phyloP scores from a whole-genome alignment of 495 filamentous ascomycete genomes.

The Trichoderma virens region DNA sequence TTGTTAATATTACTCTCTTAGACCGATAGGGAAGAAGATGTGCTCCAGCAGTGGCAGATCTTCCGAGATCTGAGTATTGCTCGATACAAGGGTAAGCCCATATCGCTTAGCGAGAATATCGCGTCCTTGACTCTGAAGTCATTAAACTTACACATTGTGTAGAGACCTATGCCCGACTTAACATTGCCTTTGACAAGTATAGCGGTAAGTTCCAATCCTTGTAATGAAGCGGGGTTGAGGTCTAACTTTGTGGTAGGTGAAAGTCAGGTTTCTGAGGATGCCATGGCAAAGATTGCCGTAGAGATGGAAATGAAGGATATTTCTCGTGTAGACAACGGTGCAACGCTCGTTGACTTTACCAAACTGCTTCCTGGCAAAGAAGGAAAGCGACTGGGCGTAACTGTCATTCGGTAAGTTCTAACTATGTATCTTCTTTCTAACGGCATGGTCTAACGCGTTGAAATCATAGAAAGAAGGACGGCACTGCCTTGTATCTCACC shows the following conservation, averaged over 20 bases:
- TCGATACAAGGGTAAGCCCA: conserved; percentile 53
- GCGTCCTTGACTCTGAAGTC: not conserved
- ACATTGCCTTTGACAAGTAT: conserved; percentile 92
- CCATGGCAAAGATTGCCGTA: conserved; percentile 61
- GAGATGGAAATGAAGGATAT: conserved; percentile 65
- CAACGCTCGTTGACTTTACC: conserved; percentile 78
- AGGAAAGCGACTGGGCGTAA: conserved; percentile 43
- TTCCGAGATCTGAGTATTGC: conserved; percentile 88
- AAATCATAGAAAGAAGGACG: conserved; percentile 48
- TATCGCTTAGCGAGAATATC: not conserved
- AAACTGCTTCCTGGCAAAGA: conserved; percentile 58
- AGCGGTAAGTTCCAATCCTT: not conserved
- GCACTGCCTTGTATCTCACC: conserved; percentile 57
- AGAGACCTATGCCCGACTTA: conserved; percentile 71
- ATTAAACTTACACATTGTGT: not conserved
- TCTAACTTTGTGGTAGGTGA: conserved; percentile 53
- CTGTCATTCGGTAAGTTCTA: conserved; percentile 12
- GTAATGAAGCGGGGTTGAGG: not conserved
- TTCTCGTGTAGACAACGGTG: conserved; percentile 77
- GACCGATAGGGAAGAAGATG: conserved; percentile 67
- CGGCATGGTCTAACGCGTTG: conserved; percentile 26
- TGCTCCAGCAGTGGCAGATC: conserved; percentile 71
- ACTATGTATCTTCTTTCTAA: conserved; percentile 16
- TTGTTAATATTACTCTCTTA: not conserved
- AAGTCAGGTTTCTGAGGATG: conserved; percentile 77